A percentile compares a stretch with the other conserved stretches of the same genome.
Conservation (phyloP, 1,284 basidiomycete genomes). For the Anthracocystis panici-leucophaei region DNA sequence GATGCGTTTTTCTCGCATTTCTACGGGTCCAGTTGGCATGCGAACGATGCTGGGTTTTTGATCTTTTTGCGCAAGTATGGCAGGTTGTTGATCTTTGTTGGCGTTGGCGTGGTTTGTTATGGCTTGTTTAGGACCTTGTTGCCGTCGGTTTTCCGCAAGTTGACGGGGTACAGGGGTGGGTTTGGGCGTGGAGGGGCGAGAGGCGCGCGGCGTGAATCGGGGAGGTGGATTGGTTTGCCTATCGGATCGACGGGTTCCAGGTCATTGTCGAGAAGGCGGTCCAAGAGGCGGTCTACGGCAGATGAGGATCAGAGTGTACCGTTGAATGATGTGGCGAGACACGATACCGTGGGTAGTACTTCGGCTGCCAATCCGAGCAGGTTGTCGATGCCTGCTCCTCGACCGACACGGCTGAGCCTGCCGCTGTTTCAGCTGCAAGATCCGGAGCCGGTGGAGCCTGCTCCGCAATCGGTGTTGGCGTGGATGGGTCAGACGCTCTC, state of each 20-base stretch:
- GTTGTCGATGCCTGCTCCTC: constrained; percentile 41
- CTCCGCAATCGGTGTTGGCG: constrained; percentile 46
- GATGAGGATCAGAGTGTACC: constrained; percentile 39
- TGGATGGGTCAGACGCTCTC: constrained; percentile 54
- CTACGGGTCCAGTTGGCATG: constrained; percentile 92
- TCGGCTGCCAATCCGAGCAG: constrained; percentile 34
- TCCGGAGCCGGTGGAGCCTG: constrained; percentile 33
- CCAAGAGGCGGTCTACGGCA: constrained; percentile 29
- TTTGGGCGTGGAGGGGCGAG: constrained; percentile 20
- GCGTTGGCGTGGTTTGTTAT: constrained; percentile 47
- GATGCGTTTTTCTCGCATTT: constrained; percentile 88
- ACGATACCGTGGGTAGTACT: constrained; percentile 22
- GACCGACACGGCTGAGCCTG: constrained; percentile 42
- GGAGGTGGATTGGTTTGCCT: constrained; percentile 52
- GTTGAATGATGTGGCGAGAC: constrained; percentile 13
- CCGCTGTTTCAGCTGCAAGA: constrained; percentile 55
- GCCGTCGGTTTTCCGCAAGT: constrained; percentile 27
- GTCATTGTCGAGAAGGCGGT: constrained; percentile 15
- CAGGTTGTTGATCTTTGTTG: constrained; percentile 56
- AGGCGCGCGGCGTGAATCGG: constrained; percentile 10
- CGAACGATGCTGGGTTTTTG: constrained; percentile 69
- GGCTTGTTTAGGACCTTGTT: constrained; percentile 45
- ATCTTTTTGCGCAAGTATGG: constrained; percentile 67
- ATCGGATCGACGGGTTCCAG: constrained; percentile 21
- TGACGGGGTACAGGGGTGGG: constrained; percentile 26